Conservation (phyloP, 371 early-diverging fungal species). For the Mucor saturninus region DNA sequence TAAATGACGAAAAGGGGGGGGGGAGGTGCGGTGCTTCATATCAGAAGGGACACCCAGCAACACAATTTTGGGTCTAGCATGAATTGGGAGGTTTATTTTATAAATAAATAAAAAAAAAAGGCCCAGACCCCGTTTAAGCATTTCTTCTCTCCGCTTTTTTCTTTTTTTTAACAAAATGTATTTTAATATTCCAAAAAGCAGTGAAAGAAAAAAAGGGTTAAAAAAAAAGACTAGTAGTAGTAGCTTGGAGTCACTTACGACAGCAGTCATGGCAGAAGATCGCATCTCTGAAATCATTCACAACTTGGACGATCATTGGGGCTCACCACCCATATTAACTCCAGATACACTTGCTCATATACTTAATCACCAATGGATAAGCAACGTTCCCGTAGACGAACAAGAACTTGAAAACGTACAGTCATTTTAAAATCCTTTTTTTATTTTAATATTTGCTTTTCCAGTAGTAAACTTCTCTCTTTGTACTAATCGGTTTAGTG, state of each 20-base stretch:
- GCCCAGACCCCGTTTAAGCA: neutral
- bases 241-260: constrained; percentile 3
- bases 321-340: constrained; percentile 38
- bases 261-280: constrained; percentile 23
- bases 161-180: constrained; percentile 22
- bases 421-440: neutral
- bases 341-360: constrained; percentile 35
- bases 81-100: too few relatives aligned
- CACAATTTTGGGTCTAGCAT: too few relatives aligned
- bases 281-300: constrained; percentile 33
- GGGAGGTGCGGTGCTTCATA: too few relatives aligned
- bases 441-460: neutral
- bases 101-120: neutral
- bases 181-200: constrained; percentile 30
- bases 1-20: too few relatives aligned
- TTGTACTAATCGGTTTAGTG: neutral
- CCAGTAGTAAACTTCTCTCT: neutral
- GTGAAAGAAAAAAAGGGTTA: constrained; percentile 9
- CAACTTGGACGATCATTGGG: constrained; percentile 39
- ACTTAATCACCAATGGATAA: constrained; percentile 32
- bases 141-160: neutral
- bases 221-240: constrained; percentile 9
- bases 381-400: neutral
- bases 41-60: too few relatives aligned
- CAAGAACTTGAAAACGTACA: constrained; percentile 21